These are phyloP conservation scores for Candida tibetensis DNA, from an alignment of 805 yeast genomes.

Conservation along the genomic window DNA sequence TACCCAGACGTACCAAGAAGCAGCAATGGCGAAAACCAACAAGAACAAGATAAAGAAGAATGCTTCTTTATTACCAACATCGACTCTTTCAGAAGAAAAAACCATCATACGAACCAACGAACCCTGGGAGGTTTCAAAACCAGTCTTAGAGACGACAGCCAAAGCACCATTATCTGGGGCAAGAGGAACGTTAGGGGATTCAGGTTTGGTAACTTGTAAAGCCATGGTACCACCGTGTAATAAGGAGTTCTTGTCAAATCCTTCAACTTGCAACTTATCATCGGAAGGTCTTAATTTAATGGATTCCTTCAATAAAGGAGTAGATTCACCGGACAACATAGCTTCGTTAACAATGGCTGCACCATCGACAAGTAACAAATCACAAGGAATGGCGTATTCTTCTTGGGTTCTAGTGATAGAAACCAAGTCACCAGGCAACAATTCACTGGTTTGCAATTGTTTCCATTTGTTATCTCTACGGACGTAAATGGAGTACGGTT, in stretches of 20 bases:
- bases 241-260: slow-evolving; percentile 82
- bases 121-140: slow-evolving; percentile 98
- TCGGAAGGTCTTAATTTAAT: slow-evolving; percentile 74
- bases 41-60: slow-evolving; percentile 87
- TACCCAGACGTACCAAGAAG: slow-evolving; percentile 97
- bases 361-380: slow-evolving; percentile 80
- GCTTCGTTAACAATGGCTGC: slow-evolving; percentile 97
- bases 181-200: slow-evolving; percentile 45
- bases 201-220: slow-evolving; percentile 80
- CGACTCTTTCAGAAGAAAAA: slow-evolving; percentile 92
- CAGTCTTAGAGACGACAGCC: slow-evolving; percentile 88
- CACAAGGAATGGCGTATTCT: slow-evolving; percentile 93
- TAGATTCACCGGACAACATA: slow-evolving; percentile 97
- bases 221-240: slow-evolving; percentile 96
- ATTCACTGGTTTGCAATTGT: slow-evolving; percentile 63
- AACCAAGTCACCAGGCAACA: slow-evolving; percentile 89
- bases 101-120: slow-evolving; percentile 97
- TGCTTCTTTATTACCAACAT: slow-evolving; percentile 94
- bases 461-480: slow-evolving; percentile 71
- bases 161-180: slow-evolving; percentile 93
- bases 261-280: slow-evolving; percentile 70
- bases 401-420: slow-evolving; percentile 86
- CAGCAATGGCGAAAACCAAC: slow-evolving; percentile 87
- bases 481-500: slow-evolving; percentile 78
- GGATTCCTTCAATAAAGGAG: slow-evolving; percentile 93